A percentile compares a stretch with the other conserved stretches of the same genome.
phyloP scores from a whole-genome alignment of 2,329 filamentous ascomycete species.

The Colletotrichum godetiae region DNA sequence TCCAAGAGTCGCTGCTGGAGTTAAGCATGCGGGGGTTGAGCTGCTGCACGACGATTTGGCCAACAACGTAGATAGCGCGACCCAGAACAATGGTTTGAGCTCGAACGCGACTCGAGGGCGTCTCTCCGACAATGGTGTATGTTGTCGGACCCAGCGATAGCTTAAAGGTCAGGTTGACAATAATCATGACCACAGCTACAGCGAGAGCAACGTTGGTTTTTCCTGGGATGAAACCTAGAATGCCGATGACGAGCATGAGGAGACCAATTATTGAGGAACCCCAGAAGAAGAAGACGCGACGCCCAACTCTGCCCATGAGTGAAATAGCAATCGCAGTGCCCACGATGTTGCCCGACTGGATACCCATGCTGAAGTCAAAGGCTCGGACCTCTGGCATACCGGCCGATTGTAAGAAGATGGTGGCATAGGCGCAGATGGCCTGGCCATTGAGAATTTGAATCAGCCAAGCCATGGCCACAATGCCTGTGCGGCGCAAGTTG shows the following conservation, averaged over 20 bases:
- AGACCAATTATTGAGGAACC: conserved; percentile 50
- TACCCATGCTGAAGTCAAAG: conserved; percentile 59
- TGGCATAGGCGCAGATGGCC: conserved; percentile 63
- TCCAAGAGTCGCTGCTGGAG: conserved; percentile 41
- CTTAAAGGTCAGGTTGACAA: conserved; percentile 55
- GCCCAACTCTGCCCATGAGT: conserved; percentile 50
- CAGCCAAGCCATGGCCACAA: conserved; percentile 44
- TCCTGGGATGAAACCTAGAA: conserved; percentile 47
- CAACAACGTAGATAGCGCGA: conserved; percentile 54
- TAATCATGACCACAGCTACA: conserved; percentile 50
- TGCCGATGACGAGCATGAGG: conserved; percentile 55
- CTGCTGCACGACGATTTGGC: conserved; percentile 51
- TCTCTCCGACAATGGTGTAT: conserved; percentile 58
- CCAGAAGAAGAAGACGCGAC: conserved; percentile 52
- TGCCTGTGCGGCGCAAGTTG: conserved; percentile 47
- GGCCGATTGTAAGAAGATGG: conserved; percentile 62
- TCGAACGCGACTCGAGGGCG: conserved; percentile 55
- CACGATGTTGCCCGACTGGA: conserved; percentile 57
- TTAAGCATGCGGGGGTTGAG: conserved; percentile 51
- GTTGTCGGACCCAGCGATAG: conserved; percentile 56
- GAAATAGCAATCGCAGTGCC: conserved; percentile 54
- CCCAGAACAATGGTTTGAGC: conserved; percentile 59
- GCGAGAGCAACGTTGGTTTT: conserved; percentile 41
- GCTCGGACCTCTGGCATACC: conserved; percentile 55
- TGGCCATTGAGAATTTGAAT: conserved; percentile 45